phyloP scores from a whole-genome alignment of 1,139 yeast species.

The Tardiomyces depauwii region DNA sequence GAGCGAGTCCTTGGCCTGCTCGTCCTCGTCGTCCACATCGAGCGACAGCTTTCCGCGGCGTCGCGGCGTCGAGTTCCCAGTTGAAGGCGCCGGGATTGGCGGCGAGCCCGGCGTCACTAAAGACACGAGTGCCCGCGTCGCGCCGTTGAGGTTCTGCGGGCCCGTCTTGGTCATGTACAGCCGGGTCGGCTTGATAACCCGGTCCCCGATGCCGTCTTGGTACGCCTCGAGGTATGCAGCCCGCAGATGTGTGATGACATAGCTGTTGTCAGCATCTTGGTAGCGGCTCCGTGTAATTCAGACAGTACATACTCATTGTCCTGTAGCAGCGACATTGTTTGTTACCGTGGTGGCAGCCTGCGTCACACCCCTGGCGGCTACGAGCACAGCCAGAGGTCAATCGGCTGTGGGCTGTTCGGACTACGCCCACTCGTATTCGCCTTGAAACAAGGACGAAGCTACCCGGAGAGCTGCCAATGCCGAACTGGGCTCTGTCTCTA shows the following conservation, averaged over 20 bases:
- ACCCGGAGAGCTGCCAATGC: no score
- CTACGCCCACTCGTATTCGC: no score
- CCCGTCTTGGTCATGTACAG: constrained; percentile 20
- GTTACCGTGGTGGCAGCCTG: no score
- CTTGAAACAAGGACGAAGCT: no score
- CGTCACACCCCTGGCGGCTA: no score
- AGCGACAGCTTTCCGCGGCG: constrained; percentile 4
- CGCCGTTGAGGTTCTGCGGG: constrained; percentile 16
- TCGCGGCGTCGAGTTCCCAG: constrained; percentile 4
- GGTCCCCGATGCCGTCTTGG: constrained; percentile 15
- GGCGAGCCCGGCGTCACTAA: constrained; percentile 10
- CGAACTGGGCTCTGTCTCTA: no score
- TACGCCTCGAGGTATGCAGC: constrained; percentile 23
- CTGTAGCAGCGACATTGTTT: constrained; percentile 22
- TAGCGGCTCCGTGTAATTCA: neutral
- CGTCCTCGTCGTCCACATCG: constrained; percentile 9
- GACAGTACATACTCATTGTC: constrained; percentile 17
- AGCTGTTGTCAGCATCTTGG: constrained; percentile 4
- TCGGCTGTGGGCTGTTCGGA: no score
- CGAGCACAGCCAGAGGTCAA: no score
- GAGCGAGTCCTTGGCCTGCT: neutral
- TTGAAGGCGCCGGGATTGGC: constrained; percentile 3
- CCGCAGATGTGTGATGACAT: constrained; percentile 22
- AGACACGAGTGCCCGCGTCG: constrained; percentile 17
- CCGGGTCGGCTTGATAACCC: constrained; percentile 21